These are phyloP conservation scores for Chlorella vulgaris DNA, from an alignment of 139 green algal species.

Conservation along the genomic window DNA sequence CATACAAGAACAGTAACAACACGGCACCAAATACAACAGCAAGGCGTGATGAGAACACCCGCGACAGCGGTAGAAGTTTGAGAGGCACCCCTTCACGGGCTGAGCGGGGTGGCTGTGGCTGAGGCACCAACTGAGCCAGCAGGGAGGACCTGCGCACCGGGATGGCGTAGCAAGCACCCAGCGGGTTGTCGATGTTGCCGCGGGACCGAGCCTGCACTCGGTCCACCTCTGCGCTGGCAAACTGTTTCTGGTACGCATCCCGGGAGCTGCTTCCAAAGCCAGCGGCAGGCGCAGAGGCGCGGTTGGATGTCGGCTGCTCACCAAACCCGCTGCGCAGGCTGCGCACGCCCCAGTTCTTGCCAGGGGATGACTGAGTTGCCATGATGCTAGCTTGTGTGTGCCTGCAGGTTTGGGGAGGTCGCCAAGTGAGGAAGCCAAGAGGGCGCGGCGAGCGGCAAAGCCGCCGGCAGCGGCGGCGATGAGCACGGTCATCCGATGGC, in stretches of 20 bases:
- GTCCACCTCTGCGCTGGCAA: slow-evolving; percentile 39
- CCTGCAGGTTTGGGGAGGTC: too few relatives aligned
- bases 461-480: too few relatives aligned
- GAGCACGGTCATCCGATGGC: too few relatives aligned
- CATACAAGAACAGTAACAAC: too few relatives aligned
- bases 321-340: slow-evolving; percentile 46
- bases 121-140: not conserved
- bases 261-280: slow-evolving; percentile 49
- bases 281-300: slow-evolving; percentile 25
- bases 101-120: too few relatives aligned
- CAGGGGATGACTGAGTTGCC: not conserved
- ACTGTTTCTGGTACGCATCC: slow-evolving; percentile 29
- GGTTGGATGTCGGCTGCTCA: slow-evolving; percentile 32
- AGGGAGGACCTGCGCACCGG: slow-evolving; percentile 10
- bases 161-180: slow-evolving; percentile 43
- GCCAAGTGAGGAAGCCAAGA: too few relatives aligned
- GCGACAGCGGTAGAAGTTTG: not conserved
- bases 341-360: slow-evolving; percentile 2
- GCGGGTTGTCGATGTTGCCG: slow-evolving; percentile 47
- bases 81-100: not conserved
- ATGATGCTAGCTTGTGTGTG: not conserved
- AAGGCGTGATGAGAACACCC: not conserved
- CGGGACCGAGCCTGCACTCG: slow-evolving; percentile 32
- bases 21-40: too few relatives aligned
- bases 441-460: too few relatives aligned